Conservation (phyloP, 1,139 yeast species). For the Kluyveromyces marxianus region DNA sequence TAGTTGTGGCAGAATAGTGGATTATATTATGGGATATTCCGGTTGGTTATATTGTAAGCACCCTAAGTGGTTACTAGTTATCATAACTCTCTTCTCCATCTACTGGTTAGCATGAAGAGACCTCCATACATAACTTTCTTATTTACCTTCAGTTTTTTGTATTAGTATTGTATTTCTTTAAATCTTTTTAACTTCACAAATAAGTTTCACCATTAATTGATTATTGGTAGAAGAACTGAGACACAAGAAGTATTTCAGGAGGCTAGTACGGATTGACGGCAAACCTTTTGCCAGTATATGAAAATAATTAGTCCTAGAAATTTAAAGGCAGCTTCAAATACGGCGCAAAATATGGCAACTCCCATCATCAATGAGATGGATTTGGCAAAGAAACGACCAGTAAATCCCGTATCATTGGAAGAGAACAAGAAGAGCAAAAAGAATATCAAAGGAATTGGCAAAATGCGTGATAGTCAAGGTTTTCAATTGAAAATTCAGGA, state of each 20-base stretch:
- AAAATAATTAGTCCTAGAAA: background rate
- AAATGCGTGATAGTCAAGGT: conserved; percentile 26
- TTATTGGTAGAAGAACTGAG: too few species aligned
- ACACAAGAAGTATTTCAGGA: too few species aligned
- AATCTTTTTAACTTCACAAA: too few species aligned
- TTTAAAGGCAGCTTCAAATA: background rate
- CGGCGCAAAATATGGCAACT: conserved; percentile 8
- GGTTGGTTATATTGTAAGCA: conserved; percentile 10
- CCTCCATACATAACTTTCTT: background rate
- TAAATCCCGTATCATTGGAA: background rate
- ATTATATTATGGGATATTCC: conserved; percentile 9
- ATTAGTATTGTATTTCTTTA: too few species aligned
- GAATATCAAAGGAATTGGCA: conserved; percentile 11
- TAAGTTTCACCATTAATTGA: too few species aligned
- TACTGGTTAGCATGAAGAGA: background rate
- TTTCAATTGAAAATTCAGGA: conserved; percentile 26
- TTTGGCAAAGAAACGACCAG: conserved; percentile 1
- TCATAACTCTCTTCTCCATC: background rate
- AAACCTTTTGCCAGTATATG: background rate
- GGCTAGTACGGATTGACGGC: too few species aligned
- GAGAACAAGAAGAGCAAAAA: conserved; percentile 11
- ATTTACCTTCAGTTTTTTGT: too few species aligned
- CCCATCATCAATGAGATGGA: background rate
- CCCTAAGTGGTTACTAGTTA: background rate
- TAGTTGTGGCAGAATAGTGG: conserved; percentile 6